Evolutionary conservation across 345 rosid species (phyloP).

Genomic region (Aegle marmelos): DNA sequence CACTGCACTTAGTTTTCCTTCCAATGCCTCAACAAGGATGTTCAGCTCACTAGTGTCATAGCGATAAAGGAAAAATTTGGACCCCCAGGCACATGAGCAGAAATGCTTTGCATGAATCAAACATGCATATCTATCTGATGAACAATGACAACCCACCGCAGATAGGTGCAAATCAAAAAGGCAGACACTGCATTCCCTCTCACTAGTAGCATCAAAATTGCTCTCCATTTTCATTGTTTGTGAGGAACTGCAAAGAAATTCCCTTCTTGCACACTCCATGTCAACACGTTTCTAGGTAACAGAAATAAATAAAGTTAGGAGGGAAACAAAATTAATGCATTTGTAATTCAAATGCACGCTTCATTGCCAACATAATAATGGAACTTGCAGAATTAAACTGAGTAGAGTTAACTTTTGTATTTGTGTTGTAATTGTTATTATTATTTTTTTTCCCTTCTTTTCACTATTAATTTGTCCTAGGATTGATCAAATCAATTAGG

Average conservation of each 20-base stretch:
- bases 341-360: not conserved
- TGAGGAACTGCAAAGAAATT: conserved; percentile 50
- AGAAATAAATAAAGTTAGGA: conserved; percentile 19
- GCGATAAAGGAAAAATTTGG: conserved; percentile 82
- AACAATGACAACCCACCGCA: conserved; percentile 94
- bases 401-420: too few species aligned
- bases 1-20: conserved; percentile 90
- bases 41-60: conserved; percentile 75
- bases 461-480: too few species aligned
- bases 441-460: too few species aligned
- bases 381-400: not conserved
- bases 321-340: not conserved
- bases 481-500: too few species aligned
- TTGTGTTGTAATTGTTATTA: too few species aligned
- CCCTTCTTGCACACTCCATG: conserved; percentile 70
- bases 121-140: conserved; percentile 87
- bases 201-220: conserved; percentile 78
- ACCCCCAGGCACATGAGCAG: conserved; percentile 67
- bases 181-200: conserved; percentile 91
- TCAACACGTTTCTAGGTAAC: conserved; percentile 68
- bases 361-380: conserved; percentile 1
- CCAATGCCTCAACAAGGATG: conserved; percentile 93
- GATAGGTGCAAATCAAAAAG: conserved; percentile 94
- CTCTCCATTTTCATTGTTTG: conserved; percentile 84
- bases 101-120: conserved; percentile 84